Evolutionary conservation across 345 rosid genomes (phyloP).

Genomic region (Cardiospermum halicacabum): DNA sequence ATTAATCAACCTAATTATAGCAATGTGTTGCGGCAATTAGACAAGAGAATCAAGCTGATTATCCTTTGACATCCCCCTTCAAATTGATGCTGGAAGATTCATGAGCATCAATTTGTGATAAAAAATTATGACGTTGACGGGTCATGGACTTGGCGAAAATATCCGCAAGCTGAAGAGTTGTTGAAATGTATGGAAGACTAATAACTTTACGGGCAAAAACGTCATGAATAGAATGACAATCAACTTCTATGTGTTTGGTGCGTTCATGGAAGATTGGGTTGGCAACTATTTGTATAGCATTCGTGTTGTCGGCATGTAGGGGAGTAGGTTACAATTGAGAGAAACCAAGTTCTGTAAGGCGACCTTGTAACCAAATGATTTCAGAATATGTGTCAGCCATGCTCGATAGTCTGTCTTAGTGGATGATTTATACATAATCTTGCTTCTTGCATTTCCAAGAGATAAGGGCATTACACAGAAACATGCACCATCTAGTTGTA

Average conservation of each 20-base stretch:
- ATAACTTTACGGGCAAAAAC: neutral
- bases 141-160: no score
- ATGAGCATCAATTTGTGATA: no score
- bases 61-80: no score
- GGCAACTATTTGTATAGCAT: neutral
- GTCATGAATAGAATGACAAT: neutral
- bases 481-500: neutral
- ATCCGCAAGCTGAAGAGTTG: no score
- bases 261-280: slow-evolving; percentile 5
- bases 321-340: neutral
- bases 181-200: no score
- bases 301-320: neutral
- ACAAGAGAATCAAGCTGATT: no score
- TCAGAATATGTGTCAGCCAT: neutral
- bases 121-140: no score
- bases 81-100: no score
- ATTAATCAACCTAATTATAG: no score
- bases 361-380: neutral
- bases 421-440: neutral
- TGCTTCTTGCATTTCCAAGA: slow-evolving; percentile 1
- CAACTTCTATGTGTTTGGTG: slow-evolving; percentile 1
- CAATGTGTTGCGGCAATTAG: no score
- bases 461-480: slow-evolving; percentile 1
- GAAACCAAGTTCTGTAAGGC: neutral
- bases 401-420: neutral